Conservation (phyloP, 495 filamentous ascomycete genomes). For the Xanthoparmelia taractica region DNA sequence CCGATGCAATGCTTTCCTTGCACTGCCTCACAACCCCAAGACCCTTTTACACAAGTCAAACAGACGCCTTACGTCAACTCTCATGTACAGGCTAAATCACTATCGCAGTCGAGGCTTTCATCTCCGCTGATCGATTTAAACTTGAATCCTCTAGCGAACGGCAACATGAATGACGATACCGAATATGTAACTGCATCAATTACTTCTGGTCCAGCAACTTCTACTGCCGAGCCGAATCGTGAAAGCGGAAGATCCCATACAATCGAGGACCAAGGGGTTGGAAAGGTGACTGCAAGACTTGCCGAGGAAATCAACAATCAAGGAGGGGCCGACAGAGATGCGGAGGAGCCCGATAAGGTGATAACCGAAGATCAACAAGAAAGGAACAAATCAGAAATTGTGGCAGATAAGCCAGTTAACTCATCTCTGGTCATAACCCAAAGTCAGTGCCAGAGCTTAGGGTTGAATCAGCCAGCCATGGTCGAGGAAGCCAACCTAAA, state of each 20-base stretch:
- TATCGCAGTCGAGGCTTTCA: neutral
- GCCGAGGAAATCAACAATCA: neutral
- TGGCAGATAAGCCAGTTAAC: neutral
- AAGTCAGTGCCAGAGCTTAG: neutral
- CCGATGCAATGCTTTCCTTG: slow-evolving; percentile 12
- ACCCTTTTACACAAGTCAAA: slow-evolving; percentile 25
- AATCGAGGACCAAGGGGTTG: neutral
- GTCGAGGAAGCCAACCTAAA: neutral
- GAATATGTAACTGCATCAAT: slow-evolving; percentile 5
- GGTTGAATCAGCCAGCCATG: neutral
- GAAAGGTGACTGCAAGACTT: neutral
- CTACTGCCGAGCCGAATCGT: neutral
- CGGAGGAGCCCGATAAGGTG: neutral
- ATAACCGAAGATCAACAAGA: neutral
- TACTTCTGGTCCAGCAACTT: neutral
- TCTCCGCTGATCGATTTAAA: neutral
- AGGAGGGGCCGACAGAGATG: neutral
- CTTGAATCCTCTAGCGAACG: neutral
- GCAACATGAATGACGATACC: neutral
- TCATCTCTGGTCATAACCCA: neutral
- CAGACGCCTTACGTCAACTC: slow-evolving; percentile 22
- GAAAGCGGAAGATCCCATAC: neutral
- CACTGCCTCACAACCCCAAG: slow-evolving; percentile 20
- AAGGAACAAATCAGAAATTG: neutral
- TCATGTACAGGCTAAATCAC: neutral